Base-by-base conservation (phyloP, 2,329 filamentous ascomycete species). In the Purpureocillium takamizusanense region DNA sequence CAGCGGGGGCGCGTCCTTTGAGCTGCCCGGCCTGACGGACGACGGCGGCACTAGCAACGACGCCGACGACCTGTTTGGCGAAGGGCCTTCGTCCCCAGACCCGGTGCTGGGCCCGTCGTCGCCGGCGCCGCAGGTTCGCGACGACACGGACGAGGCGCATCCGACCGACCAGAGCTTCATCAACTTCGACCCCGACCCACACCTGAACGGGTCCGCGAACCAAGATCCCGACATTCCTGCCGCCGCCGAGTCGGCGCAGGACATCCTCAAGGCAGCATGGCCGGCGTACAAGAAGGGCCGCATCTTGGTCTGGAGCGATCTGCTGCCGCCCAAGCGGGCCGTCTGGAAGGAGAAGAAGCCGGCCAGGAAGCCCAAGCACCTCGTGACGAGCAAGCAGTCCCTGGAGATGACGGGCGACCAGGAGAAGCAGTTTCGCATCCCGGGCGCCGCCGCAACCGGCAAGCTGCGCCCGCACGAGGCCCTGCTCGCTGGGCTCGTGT, bases 331-430 rank as follows among this genome's bases (percentile, higher is more conserved):
- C 6, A 88, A 89, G 57, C 80, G 80, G 49, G 83, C 87, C 2
- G 72, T 79, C 39, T 90, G 85, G 60, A 73, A 84, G 44, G 81
- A 83, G 40, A 92, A 95, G 60, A 77, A 79, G 30, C 87, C 89
- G 0, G 47, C 71, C 1, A 94, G 88, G 60, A 81, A 80, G 31
- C 86, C 88, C 1, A 92, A 89, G 60, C 72, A 86, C 13, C 71
- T 97, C 4, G 74, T 88, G 5, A 87, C 88, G 0, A 89, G 83
- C 15, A 98, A 98, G 60, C 72, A 95, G 40, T 88, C 79, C 44
- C 70, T 98, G 12, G 92, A 98, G 44, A 67, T 97, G 27, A 83
- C 86, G 3, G 73, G 77, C 34, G 92, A 97, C 51, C 85, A 94
- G 48, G 86, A 94, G 58, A 87, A 88, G 50, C 70, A 75, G 18